Conservation (phyloP, 2,329 filamentous ascomycete genomes). For the Beauveria caledonica region DNA sequence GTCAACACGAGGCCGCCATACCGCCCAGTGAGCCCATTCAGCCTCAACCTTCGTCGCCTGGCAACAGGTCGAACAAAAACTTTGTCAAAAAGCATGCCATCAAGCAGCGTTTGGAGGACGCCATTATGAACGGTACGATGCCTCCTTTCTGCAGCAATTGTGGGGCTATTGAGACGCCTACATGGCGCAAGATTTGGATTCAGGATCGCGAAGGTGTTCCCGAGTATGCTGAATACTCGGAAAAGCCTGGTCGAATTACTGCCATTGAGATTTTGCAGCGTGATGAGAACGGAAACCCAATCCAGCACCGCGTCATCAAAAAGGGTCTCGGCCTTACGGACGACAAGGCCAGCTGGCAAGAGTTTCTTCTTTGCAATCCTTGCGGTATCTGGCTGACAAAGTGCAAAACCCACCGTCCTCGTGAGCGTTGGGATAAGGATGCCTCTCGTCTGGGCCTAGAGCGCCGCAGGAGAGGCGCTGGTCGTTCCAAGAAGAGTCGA, state of each 20-base stretch:
- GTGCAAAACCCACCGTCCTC: conserved; percentile 73
- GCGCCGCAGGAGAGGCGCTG: conserved; percentile 39
- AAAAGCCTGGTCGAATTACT: conserved; percentile 64
- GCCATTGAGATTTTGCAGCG: conserved; percentile 61
- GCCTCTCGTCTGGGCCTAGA: conserved; percentile 43
- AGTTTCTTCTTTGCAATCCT: conserved; percentile 82
- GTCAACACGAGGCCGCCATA: conserved; percentile 30
- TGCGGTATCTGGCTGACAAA: conserved; percentile 95
- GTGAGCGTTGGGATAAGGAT: conserved; percentile 71
- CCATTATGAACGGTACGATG: conserved; percentile 71
- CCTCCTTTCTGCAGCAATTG: conserved; percentile 89
- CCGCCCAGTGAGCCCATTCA: conserved; percentile 35
- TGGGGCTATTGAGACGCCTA: conserved; percentile 89
- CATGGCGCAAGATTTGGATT: conserved; percentile 90
- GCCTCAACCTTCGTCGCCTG: conserved; percentile 27
- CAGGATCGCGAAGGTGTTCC: conserved; percentile 65
- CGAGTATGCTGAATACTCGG: conserved; percentile 60
- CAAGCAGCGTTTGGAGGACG: conserved; percentile 49
- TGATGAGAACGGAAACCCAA: conserved; percentile 54
- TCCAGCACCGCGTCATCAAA: conserved; percentile 67
- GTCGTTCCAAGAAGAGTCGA: conserved; percentile 38
- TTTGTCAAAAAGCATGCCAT: conserved; percentile 54
- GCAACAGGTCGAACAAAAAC: conserved; percentile 54
- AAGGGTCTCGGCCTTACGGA: conserved; percentile 57
- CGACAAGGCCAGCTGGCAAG: conserved; percentile 59